Evolutionary conservation across 2,329 filamentous ascomycete genomes (phyloP), one percentile per base, ranked within the genome.

Genomic region (Stagonosporopsis cucurbitacearum): DNA sequence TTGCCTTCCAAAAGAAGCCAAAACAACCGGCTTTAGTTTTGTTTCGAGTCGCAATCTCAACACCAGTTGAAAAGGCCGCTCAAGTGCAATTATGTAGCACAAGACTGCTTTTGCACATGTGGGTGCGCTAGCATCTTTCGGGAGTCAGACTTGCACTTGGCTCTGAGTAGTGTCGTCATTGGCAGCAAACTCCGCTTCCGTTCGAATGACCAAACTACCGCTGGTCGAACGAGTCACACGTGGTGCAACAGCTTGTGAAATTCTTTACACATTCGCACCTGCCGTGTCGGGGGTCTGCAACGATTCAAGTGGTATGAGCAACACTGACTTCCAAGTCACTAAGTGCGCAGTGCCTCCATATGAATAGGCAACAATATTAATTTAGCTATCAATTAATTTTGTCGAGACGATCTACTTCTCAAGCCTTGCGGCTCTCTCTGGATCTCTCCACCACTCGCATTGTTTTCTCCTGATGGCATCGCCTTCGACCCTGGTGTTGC

Each of bases 371-470:
- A 13, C 5, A 15, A 15, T 15, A n/a, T 13, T 15, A 15, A 6
- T 35, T 15, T 11, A 35, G 9, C n/a, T 35, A 35, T 19, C 8
- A 17, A 12, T n/a, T 19, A 7, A 19, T 6, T 35, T 6, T 35
- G 12, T 17, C 33, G 6, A 35, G 6, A 35, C 28, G 19, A 15
- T 6, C 28, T 63, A 69, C 59, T 69, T 71, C 42, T 70, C 66
- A 19, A 71, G 43, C 32, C 68, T 63, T 7, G 2, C 52, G 5
- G 61, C 61, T 35, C 66, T 57, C 1, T 28, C 32, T 19, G 60
- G 57, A 9, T 64, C 62, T 32, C 68, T 64, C 67, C 68, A 71
- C 68, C 68, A 71, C 53, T 69, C 68, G 28, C 67, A 69, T 35
- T 69, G 61, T 48, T 30, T 33, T 52, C 67, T 63, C 44, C 66